A percentile compares a stretch with the other conserved stretches of the same genome.
Conservation (phyloP, 495 filamentous ascomycete genomes). For the Chaetomium tenue region DNA sequence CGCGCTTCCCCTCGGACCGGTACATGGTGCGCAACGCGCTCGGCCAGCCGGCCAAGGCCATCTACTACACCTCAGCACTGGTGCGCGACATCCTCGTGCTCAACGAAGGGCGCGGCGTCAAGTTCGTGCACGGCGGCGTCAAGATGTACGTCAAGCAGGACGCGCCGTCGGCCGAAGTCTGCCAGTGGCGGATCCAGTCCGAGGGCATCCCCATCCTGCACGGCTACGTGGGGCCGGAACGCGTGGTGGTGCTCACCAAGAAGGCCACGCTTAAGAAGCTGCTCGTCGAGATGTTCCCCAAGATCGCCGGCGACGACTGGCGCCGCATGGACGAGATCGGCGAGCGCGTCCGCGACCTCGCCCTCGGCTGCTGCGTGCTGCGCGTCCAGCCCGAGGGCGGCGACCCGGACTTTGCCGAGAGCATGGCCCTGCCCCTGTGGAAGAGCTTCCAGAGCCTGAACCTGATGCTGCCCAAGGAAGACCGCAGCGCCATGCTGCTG, state of each 20-base stretch:
- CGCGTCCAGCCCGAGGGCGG: constrained; percentile 66
- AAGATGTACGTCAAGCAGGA: constrained; percentile 99
- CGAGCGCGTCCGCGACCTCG: constrained; percentile 71
- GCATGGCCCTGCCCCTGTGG: constrained; percentile 88
- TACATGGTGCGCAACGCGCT: constrained; percentile 94
- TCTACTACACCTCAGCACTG: constrained; percentile 91
- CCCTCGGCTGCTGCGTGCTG: constrained; percentile 89
- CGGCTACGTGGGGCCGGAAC: constrained; percentile 76
- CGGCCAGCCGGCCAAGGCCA: constrained; percentile 77
- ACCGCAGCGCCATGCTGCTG: constrained; percentile 86
- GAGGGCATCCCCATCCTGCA: constrained; percentile 87
- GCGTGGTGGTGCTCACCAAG: constrained; percentile 70
- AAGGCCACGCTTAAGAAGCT: constrained; percentile 73
- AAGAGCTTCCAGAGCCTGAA: constrained; percentile 82
- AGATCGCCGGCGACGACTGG: constrained; percentile 65
- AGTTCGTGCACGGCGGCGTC: constrained; percentile 93
- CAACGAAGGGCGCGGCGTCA: constrained; percentile 87
- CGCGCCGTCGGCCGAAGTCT: constrained; percentile 76
- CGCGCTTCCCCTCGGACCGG: constrained; percentile 79
- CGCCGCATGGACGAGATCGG: constrained; percentile 81
- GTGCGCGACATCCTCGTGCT: constrained; percentile 73
- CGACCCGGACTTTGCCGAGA: constrained; percentile 72
- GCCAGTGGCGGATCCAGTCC: constrained; percentile 90
- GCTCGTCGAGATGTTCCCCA: constrained; percentile 93
- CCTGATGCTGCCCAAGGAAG: constrained; percentile 96